Conservation (phyloP, 225 moss, liverwort and hornwort genomes). For the Neckera pumila region DNA sequence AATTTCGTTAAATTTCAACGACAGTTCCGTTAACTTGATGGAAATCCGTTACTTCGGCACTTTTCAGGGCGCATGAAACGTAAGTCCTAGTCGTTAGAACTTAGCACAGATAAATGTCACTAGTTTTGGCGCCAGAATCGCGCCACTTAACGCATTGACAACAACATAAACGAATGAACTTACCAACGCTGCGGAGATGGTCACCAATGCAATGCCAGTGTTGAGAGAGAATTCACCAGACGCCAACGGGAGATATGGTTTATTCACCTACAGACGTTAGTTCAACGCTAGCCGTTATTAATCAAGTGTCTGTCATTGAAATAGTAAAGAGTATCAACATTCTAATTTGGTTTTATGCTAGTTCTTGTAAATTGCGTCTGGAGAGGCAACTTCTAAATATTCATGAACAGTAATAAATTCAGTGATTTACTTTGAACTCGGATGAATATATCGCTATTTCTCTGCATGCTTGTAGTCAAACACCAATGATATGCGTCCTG, state of each 20-base stretch:
- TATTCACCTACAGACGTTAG: slow-evolving; percentile 49
- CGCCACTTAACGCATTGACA: neutral
- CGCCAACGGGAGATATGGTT: slow-evolving; percentile 86
- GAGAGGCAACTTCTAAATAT: neutral
- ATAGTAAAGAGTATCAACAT: neutral
- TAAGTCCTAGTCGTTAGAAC: neutral
- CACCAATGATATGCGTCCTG: neutral
- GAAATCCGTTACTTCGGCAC: neutral
- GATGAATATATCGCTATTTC: neutral
- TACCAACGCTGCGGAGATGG: slow-evolving; percentile 55
- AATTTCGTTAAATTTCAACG: neutral
- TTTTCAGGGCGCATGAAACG: neutral
- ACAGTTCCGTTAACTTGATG: neutral
- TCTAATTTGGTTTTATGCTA: neutral
- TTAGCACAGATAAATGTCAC: neutral
- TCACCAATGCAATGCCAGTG: slow-evolving; percentile 54
- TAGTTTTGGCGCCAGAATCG: neutral
- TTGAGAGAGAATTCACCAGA: slow-evolving; percentile 81
- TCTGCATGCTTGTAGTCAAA: neutral
- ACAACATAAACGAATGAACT: neutral
- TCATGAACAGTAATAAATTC: neutral
- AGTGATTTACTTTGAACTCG: neutral
- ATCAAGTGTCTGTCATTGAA: neutral
- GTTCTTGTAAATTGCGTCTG: neutral
- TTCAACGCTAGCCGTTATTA: neutral